phyloP scores from a whole-genome alignment of 306 rosid genomes.

The Malus orientalis region DNA sequence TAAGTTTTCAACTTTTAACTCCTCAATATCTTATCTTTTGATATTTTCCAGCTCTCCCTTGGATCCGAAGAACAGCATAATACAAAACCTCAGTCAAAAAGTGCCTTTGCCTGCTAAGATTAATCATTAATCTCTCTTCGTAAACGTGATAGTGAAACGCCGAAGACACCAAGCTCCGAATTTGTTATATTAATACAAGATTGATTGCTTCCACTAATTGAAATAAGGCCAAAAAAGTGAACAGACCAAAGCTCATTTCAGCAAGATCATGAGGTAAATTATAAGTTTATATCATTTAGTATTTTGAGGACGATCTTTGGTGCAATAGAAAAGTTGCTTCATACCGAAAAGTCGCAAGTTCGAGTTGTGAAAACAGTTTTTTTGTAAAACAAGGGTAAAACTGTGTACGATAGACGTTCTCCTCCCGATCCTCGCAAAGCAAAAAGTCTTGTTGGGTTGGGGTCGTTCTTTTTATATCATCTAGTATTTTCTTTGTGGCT shows the following conservation, averaged over 20 bases:
- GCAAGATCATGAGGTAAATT: conserved; percentile 32
- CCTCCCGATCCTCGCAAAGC: no score
- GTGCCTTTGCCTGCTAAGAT: not conserved
- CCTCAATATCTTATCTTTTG: not conserved
- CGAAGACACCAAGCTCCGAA: no score
- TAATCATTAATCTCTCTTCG: not conserved
- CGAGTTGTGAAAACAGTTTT: no score
- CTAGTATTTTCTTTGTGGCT: not conserved
- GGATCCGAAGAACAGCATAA: conserved; percentile 37
- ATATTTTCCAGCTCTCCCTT: conserved; percentile 48
- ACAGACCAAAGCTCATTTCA: conserved; percentile 21
- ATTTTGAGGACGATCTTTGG: no score
- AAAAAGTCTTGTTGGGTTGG: no score
- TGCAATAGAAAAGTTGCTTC: no score
- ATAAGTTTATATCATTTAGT: not conserved
- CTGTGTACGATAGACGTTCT: fast-evolving
- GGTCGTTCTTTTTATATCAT: not conserved
- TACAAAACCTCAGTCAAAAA: conserved; percentile 24
- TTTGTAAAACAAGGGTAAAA: no score
- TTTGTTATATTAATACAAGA: not conserved
- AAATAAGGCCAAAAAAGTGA: conserved; percentile 48
- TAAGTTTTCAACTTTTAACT: not conserved
- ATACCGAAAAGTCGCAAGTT: no score
- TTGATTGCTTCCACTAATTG: conserved; percentile 11
- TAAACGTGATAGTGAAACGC: not conserved